These are phyloP conservation scores for Tanacetum coccineum DNA, from an alignment of 129 eudicot species.

Conservation along the genomic window DNA sequence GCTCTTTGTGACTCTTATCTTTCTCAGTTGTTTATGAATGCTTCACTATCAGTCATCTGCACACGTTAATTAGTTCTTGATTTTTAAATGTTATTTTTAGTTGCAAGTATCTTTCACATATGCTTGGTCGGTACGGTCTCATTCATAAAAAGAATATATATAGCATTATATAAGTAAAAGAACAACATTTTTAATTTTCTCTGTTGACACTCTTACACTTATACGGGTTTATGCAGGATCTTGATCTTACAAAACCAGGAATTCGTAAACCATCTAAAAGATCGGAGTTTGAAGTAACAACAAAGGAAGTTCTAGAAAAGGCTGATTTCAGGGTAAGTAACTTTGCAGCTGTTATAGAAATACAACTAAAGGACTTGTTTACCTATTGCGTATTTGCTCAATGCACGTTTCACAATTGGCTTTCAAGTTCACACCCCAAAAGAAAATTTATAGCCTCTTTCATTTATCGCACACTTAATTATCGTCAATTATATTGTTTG, in stretches of 20 bases:
- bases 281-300: conserved; percentile 63
- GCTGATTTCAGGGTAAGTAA: conserved; percentile 92
- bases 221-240: conserved; percentile 53
- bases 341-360: not conserved
- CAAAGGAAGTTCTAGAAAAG: conserved; percentile 64
- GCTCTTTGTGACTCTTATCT: not conserved
- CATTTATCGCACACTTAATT: too few relatives aligned
- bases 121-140: too few relatives aligned
- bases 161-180: too few relatives aligned
- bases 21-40: not conserved
- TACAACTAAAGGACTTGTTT: not conserved
- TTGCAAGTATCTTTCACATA: too few relatives aligned
- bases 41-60: not conserved
- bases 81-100: not conserved
- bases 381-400: not conserved
- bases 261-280: conserved; percentile 46
- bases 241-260: conserved; percentile 74
- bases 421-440: too few relatives aligned
- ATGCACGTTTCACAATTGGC: too few relatives aligned
- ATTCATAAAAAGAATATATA: too few relatives aligned
- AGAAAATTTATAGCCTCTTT: too few relatives aligned
- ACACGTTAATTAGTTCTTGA: not conserved
- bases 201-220: not conserved
- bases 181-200: not conserved
- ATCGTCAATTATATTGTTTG: too few relatives aligned